Evolutionary conservation across 257 asterid genomes (phyloP).

Genomic region (Solanum dulcamara): DNA sequence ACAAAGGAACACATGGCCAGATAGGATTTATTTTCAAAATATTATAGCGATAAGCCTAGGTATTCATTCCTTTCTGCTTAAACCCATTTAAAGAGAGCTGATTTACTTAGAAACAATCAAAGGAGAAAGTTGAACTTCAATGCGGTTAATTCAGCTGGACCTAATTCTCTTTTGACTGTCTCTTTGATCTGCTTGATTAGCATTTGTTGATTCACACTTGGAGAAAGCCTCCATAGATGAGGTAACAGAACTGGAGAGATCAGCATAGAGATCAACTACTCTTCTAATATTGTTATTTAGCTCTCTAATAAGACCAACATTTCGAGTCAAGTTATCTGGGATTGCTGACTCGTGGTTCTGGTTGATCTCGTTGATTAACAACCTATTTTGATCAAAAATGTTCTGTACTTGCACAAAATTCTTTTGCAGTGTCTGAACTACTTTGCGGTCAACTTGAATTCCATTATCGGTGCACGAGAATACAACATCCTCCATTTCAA

Average conservation of each 20-base stretch:
- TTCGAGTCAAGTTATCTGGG: conserved; percentile 31
- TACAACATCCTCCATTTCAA: conserved; percentile 26
- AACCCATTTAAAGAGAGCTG: background rate
- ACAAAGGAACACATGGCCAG: background rate
- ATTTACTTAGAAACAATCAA: background rate
- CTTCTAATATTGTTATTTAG: conserved; percentile 33
- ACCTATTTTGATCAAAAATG: conserved; percentile 32
- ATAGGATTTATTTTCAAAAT: background rate
- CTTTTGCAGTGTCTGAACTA: conserved; percentile 26
- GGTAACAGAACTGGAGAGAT: conserved; percentile 22
- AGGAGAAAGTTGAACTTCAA: background rate
- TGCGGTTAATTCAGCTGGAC: background rate
- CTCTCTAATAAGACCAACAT: conserved; percentile 33
- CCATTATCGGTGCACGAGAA: conserved; percentile 16
- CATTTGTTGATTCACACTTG: conserved; percentile 24
- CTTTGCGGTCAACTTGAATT: conserved; percentile 16
- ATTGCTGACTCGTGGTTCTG: conserved; percentile 33
- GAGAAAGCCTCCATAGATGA: conserved; percentile 24
- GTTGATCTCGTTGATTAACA: conserved; percentile 29
- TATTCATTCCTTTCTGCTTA: background rate
- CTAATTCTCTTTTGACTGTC: conserved; percentile 22
- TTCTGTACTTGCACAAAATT: conserved; percentile 28
- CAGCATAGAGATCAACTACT: conserved; percentile 32
- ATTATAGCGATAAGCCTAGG: background rate
- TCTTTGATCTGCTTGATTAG: conserved; percentile 21